A percentile compares a stretch with the other conserved stretches of the same genome.
Conservation (phyloP, 805 yeast genomes). For the Teunomyces atbi region DNA sequence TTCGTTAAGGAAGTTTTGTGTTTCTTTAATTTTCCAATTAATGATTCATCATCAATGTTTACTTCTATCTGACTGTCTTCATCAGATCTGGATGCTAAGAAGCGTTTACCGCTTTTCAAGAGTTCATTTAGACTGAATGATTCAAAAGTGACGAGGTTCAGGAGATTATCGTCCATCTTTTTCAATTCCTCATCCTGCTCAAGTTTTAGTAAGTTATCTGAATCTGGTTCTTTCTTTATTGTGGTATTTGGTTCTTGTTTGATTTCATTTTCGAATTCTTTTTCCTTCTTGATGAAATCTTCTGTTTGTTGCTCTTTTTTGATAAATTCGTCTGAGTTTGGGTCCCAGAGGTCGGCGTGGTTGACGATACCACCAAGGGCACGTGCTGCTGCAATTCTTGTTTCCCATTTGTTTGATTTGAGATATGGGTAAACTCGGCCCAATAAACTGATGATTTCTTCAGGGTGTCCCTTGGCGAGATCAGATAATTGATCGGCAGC, state of each 20-base stretch:
- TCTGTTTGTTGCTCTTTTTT: constrained; percentile 12
- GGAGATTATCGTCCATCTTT: constrained; percentile 38
- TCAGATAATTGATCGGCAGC: constrained; percentile 98
- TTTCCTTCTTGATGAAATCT: constrained; percentile 7
- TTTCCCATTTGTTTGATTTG: constrained; percentile 87
- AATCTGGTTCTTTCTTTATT: constrained; percentile 5
- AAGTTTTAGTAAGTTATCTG: constrained; percentile 2
- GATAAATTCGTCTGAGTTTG: constrained; percentile 42
- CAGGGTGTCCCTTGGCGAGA: constrained; percentile 91
- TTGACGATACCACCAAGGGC: constrained; percentile 92
- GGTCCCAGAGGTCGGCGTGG: constrained; percentile 81
- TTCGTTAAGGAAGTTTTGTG: constrained; percentile 44
- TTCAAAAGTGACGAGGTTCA: constrained; percentile 46
- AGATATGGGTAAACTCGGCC: constrained; percentile 91
- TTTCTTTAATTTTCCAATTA: constrained; percentile 48
- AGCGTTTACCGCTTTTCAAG: constrained; percentile 49
- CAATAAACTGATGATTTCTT: constrained; percentile 76
- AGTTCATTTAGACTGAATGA: constrained; percentile 51
- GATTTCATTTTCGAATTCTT: background rate
- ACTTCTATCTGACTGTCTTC: constrained; percentile 24
- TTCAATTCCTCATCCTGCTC: constrained; percentile 42
- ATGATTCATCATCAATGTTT: constrained; percentile 39
- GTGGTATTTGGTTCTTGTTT: background rate
- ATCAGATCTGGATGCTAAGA: constrained; percentile 53
- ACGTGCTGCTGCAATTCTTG: constrained; percentile 89